These are phyloP conservation scores for Auricularia cornea DNA, from an alignment of 768 basidiomycete species.

Conservation along the genomic window DNA sequence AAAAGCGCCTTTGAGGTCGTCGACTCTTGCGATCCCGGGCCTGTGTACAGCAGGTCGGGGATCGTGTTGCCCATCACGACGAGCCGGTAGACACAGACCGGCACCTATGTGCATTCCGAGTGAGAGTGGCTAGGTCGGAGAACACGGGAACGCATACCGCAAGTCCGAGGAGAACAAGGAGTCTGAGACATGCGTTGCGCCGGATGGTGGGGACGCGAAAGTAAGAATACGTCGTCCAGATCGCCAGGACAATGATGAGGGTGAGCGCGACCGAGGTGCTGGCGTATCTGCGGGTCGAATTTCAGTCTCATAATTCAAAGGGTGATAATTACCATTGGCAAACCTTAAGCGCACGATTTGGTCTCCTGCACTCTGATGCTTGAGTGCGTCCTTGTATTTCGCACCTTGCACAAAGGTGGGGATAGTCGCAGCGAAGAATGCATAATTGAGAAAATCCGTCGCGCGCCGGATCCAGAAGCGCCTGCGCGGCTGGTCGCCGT, in stretches of 20 bases:
- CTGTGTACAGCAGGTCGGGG: neutral
- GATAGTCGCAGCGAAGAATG: neutral
- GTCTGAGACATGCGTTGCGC: neutral
- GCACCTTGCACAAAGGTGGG: neutral
- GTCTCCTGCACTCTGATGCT: neutral
- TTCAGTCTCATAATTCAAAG: neutral
- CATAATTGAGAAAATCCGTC: neutral
- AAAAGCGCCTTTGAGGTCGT: neutral
- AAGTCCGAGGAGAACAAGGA: neutral
- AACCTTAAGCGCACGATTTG: neutral
- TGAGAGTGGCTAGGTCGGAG: neutral
- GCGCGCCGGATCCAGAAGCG: neutral
- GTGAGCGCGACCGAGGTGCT: neutral
- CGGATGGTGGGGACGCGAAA: neutral
- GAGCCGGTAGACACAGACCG: neutral
- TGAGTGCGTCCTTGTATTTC: neutral
- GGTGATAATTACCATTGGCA: too few relatives aligned
- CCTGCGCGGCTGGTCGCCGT: neutral
- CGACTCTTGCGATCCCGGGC: neutral
- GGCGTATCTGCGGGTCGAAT: neutral
- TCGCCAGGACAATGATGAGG: neutral
- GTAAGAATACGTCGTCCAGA: neutral
- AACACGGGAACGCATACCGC: neutral
- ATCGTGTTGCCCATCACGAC: neutral
- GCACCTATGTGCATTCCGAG: neutral